Base-by-base conservation (phyloP, 805 yeast genomes). In the Saccharomycopsis malanga region DNA sequence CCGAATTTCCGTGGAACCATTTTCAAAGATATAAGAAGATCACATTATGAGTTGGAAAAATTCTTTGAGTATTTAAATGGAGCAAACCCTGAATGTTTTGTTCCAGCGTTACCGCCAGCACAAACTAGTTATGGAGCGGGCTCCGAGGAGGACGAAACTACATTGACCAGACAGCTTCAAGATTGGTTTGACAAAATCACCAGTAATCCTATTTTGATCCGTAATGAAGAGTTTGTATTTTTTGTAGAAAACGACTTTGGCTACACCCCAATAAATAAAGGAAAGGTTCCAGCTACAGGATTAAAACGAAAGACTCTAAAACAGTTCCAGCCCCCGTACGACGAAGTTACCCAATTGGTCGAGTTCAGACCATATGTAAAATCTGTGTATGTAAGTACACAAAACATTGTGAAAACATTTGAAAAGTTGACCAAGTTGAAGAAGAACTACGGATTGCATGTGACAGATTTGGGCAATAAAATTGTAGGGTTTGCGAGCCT, bases 321-420 rank as follows among this genome's bases (percentile, higher is more conserved):
- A 62, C 98, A 93, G 61, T 73, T 89, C 39, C 82, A 85, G 36
- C 86, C 95, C 1, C 98, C 98, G 0, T 87, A 82, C 57, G 98
- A 91, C 64, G 91, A 87, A 35, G 81, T 79, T 40, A 72, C 75
- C 22, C 93, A 83, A 52, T 71, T 93, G 52, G 88, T 93, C 0
- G 83, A 77, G 43, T 87, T 89, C 62, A 70, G 98, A 53, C 98
- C 98, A 1, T 60, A 83, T 61, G 82, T 89, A 34, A 93, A 93
- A 64, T 72, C 81, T 7, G 71, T 86, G 12, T 86, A 87, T 61
- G 70, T 79, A 44, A 65, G 65, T 21, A 66, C 82, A 1, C 77
- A 73, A 49, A 72, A 70, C n/a, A 60, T 72, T 4, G 66, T 68
- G 42, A 62, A 62, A n/a, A 81, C 75, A 57, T 63, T 89, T 25